These are phyloP conservation scores for Acidomyces sp. DNA, from an alignment of 495 filamentous ascomycete genomes.

Conservation along the genomic window DNA sequence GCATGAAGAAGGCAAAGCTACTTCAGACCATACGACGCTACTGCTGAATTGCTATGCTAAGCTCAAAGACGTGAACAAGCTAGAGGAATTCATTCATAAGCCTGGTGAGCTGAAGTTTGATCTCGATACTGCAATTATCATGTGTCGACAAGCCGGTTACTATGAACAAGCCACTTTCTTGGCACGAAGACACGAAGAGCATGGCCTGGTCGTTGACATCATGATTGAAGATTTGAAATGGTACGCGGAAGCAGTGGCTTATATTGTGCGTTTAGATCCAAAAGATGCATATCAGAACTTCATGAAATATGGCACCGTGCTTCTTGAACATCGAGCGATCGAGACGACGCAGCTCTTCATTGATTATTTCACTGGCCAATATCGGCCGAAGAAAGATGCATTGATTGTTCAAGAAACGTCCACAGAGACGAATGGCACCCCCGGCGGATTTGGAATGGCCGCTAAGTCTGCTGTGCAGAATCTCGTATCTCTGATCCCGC, in stretches of 20 bases:
- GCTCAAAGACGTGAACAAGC: slow-evolving; percentile 84
- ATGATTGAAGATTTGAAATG: slow-evolving; percentile 87
- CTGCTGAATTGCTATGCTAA: slow-evolving; percentile 96
- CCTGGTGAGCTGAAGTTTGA: slow-evolving; percentile 93
- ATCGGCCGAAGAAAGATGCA: slow-evolving; percentile 54
- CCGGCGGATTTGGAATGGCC: slow-evolving; percentile 32
- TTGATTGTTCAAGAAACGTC: slow-evolving; percentile 39
- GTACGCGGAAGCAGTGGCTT: slow-evolving; percentile 76
- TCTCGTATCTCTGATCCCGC: slow-evolving; percentile 64
- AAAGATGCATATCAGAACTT: slow-evolving; percentile 68
- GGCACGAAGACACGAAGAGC: slow-evolving; percentile 85
- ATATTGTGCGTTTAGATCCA: slow-evolving; percentile 80
- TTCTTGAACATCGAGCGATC: slow-evolving; percentile 70
- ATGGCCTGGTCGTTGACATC: slow-evolving; percentile 87
- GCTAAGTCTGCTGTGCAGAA: slow-evolving; percentile 60
- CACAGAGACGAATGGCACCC: slow-evolving; percentile 39
- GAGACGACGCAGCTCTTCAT: slow-evolving; percentile 77
- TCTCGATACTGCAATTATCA: slow-evolving; percentile 88
- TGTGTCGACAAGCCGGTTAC: slow-evolving; percentile 98
- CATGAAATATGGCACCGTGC: slow-evolving; percentile 87
- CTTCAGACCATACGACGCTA: slow-evolving; percentile 90
- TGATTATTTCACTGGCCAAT: slow-evolving; percentile 81
- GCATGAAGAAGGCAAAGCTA: slow-evolving; percentile 86
- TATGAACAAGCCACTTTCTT: slow-evolving; percentile 92
- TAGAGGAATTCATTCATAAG: slow-evolving; percentile 92